Conservation (phyloP, 305 asterid species). For the Solanum chacoense region DNA sequence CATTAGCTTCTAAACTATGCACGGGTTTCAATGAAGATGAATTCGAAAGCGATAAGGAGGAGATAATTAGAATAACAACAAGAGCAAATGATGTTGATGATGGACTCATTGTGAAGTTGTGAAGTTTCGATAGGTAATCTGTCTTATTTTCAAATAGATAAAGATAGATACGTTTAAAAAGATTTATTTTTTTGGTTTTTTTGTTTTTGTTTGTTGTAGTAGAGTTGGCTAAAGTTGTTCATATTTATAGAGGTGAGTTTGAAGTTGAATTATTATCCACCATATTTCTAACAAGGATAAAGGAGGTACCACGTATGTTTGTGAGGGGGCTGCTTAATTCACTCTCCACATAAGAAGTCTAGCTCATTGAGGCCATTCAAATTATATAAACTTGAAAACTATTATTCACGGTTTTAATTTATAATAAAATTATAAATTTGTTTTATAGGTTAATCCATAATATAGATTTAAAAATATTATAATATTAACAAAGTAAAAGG, state of each 20-base stretch:
- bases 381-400: not conserved
- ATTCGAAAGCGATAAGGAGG: not conserved
- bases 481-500: not conserved
- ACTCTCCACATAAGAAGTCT: not conserved
- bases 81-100: not conserved
- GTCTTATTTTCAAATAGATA: not conserved
- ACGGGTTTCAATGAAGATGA: not conserved
- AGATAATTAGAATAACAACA: not conserved
- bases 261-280: not conserved
- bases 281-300: not conserved
- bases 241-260: not conserved
- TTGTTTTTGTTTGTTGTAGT: not conserved
- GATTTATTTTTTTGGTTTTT: not conserved
- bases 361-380: not conserved
- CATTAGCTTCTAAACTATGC: not conserved
- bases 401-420: not conserved
- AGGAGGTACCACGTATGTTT: not conserved
- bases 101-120: not conserved
- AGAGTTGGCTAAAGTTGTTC: not conserved
- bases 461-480: not conserved
- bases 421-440: not conserved
- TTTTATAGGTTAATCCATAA: not conserved
- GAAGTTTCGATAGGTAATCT: not conserved
- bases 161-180: not conserved
- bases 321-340: not conserved